Percentiles rank a stretch among this genome's conserved stretches.
Evolutionary conservation across 805 yeast genomes (phyloP).

Genomic region (Millerozyma acaciae): DNA sequence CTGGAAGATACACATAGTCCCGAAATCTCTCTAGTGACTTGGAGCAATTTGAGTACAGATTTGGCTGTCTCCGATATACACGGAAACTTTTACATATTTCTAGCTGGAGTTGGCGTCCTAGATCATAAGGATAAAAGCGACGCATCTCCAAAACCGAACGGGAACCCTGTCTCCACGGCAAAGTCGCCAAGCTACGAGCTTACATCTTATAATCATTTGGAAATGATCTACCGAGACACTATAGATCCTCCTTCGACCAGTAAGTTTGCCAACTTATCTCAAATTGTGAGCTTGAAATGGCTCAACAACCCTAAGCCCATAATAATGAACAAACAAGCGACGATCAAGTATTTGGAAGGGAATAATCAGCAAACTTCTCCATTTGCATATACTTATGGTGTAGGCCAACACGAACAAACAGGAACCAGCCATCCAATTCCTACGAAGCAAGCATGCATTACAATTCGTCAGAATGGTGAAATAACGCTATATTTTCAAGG

Average conservation of each 20-base stretch:
- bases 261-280: conserved; percentile 12
- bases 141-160: conserved; percentile 15
- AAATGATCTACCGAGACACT: conserved; percentile 46
- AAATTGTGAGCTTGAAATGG: conserved; percentile 61
- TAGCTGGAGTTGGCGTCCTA: conserved; percentile 41
- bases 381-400: conserved; percentile 47
- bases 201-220: conserved; percentile 43
- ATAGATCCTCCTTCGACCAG: conserved; percentile 10
- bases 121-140: conserved; percentile 20
- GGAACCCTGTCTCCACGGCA: conserved; percentile 7
- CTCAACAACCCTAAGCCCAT: conserved; percentile 67
- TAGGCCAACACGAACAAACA: conserved; percentile 53
- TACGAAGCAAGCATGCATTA: conserved; percentile 68
- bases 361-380: conserved; percentile 9
- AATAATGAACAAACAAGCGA: conserved; percentile 57
- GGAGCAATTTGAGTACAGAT: conserved; percentile 81
- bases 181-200: conserved; percentile 37
- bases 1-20: conserved; percentile 24
- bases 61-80: conserved; percentile 71
- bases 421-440: conserved; percentile 67
- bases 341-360: conserved; percentile 18
- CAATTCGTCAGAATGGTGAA: conserved; percentile 60
- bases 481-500: conserved; percentile 61
- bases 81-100: conserved; percentile 52
- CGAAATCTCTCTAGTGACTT: conserved; percentile 47